A percentile compares a stretch with the other conserved stretches of the same genome.
phyloP scores from a whole-genome alignment of 495 filamentous ascomycete species.

The Ramalina intermedia region DNA sequence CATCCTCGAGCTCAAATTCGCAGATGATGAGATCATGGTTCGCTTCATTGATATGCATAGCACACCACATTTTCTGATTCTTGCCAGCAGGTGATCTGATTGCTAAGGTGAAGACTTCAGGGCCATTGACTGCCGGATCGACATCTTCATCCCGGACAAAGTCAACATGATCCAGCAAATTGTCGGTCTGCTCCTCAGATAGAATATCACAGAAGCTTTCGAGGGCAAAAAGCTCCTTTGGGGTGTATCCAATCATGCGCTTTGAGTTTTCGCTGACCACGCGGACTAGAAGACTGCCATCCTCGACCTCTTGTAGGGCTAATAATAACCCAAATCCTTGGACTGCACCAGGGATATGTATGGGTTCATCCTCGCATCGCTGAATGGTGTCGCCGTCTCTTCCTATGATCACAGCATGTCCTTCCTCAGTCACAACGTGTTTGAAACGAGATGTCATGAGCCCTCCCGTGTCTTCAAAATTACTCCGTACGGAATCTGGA shows the following conservation, averaged over 20 bases:
- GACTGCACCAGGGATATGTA: conserved; percentile 81
- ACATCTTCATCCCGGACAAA: conserved; percentile 69
- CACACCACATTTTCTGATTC: conserved; percentile 70
- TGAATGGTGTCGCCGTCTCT: conserved; percentile 54
- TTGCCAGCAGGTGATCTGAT: conserved; percentile 39
- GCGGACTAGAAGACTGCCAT: conserved; percentile 54
- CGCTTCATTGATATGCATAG: conserved; percentile 55
- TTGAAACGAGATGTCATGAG: conserved; percentile 61
- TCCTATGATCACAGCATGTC: conserved; percentile 78
- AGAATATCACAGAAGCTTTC: conserved; percentile 68
- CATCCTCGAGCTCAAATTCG: conserved; percentile 86
- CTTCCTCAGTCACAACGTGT: conserved; percentile 63
- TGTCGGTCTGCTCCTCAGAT: conserved; percentile 67
- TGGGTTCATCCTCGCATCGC: conserved; percentile 74
- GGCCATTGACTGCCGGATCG: conserved; percentile 58
- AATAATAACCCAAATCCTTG: conserved; percentile 73
- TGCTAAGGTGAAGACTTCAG: conserved; percentile 73
- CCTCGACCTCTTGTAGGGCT: conserved; percentile 56
- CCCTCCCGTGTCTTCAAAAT: conserved; percentile 18
- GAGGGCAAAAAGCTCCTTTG: conserved; percentile 60
- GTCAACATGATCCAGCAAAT: conserved; percentile 71
- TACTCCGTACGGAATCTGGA: conserved; percentile 8
- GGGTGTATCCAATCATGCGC: conserved; percentile 62
- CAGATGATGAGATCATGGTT: conserved; percentile 66
- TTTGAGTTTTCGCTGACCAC: conserved; percentile 80